phyloP scores from a whole-genome alignment of 2,329 filamentous ascomycete genomes.

The Drechslera avenae region DNA sequence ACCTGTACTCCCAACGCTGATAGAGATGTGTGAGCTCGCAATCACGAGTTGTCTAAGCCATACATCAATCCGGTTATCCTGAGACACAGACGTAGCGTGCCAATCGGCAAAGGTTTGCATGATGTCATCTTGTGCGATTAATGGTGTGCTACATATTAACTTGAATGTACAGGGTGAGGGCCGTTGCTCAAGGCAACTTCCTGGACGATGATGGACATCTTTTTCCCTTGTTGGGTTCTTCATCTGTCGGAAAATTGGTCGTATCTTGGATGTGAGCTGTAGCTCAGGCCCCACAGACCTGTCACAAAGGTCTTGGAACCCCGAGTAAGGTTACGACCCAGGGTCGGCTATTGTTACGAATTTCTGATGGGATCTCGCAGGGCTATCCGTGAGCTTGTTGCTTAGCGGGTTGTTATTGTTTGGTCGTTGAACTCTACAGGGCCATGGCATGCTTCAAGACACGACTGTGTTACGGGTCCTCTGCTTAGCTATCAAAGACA shows the following conservation, averaged over 20 bases:
- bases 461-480: neutral
- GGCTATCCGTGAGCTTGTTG: neutral
- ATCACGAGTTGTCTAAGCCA: no score
- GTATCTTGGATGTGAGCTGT: neutral
- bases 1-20: no score
- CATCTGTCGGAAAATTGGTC: neutral
- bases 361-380: neutral
- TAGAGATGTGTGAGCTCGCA: no score
- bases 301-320: slow-evolving; percentile 10
- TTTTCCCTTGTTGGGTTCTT: neutral
- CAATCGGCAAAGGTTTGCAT: neutral
- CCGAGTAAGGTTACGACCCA: neutral
- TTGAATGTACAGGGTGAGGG: slow-evolving; percentile 7
- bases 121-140: neutral
- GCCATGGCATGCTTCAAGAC: neutral
- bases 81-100: neutral
- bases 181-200: slow-evolving; percentile 14
- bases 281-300: slow-evolving; percentile 21
- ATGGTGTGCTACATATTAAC: neutral
- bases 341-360: neutral
- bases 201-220: neutral
- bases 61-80: neutral
- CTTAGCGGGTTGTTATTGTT: neutral
- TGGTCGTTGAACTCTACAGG: neutral
- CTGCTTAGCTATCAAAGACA: slow-evolving; percentile 3